phyloP scores from a whole-genome alignment of 257 asterid genomes.

The Ligustrum vulgare region DNA sequence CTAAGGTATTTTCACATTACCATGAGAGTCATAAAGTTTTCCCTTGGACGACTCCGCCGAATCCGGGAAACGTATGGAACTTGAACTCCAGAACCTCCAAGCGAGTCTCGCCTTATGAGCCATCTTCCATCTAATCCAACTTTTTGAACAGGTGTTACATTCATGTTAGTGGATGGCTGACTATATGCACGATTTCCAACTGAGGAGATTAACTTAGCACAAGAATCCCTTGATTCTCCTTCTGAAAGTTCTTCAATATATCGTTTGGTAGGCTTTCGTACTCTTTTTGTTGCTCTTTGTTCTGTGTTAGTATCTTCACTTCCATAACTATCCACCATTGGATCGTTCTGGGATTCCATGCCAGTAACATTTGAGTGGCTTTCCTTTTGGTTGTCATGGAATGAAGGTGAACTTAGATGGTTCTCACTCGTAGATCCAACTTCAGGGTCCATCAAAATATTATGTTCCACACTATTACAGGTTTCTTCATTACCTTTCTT shows the following conservation, averaged over 20 bases:
- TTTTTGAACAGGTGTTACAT: conserved; percentile 41
- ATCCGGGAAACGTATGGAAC: conserved; percentile 84
- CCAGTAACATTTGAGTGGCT: conserved; percentile 36
- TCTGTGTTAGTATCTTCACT: conserved; percentile 51
- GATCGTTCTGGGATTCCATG: conserved; percentile 25
- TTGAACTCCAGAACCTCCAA: conserved; percentile 85
- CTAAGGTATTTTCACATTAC: conserved; percentile 43
- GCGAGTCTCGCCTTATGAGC: conserved; percentile 67
- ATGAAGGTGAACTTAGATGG: conserved; percentile 30
- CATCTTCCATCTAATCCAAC: conserved; percentile 48
- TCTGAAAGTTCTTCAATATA: conserved; percentile 88
- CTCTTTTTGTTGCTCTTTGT: conserved; percentile 69
- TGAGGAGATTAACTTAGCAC: conserved; percentile 44
- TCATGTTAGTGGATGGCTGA: conserved; percentile 38
- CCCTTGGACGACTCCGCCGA: conserved; percentile 95
- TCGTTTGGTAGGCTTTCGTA: conserved; percentile 86
- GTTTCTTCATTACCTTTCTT: conserved; percentile 47
- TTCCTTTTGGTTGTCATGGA: conserved; percentile 33
- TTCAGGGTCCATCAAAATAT: conserved; percentile 42
- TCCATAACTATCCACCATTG: conserved; percentile 34
- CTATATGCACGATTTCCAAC: conserved; percentile 31
- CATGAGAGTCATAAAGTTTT: conserved; percentile 65
- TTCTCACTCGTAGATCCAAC: conserved; percentile 41
- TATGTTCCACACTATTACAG: conserved; percentile 30
- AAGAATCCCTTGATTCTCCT: conserved; percentile 64